phyloP scores from a whole-genome alignment of 164 flowering plant species.

The Tinospora cordifolia region DNA sequence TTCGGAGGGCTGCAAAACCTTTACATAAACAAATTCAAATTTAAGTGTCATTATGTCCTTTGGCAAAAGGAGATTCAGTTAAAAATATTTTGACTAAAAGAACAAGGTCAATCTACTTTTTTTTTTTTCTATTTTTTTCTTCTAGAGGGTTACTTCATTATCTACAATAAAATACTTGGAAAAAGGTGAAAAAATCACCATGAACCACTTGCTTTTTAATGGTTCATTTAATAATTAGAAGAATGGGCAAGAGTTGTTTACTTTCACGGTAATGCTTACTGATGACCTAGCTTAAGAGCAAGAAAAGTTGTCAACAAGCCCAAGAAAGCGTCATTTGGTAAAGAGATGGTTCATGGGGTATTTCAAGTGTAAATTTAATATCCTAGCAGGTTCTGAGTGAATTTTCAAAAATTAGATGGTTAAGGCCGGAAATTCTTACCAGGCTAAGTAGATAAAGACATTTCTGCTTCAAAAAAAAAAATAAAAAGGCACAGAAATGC shows the following conservation, averaged over 20 bases:
- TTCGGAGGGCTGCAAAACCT: slow-evolving; percentile 63
- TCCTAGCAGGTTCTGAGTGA: no score
- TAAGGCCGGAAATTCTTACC: not conserved
- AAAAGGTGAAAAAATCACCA: no score
- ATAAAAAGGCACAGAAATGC: slow-evolving; percentile 8
- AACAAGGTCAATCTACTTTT: no score
- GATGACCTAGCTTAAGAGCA: not conserved
- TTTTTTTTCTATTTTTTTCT: not conserved
- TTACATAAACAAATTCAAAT: not conserved
- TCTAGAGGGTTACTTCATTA: no score
- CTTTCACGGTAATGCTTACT: not conserved
- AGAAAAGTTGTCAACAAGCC: not conserved
- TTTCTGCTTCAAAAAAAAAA: no score
- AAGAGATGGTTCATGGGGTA: no score
- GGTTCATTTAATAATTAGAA: not conserved
- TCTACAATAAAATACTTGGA: no score
- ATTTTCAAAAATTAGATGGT: no score
- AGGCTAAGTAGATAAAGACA: not conserved
- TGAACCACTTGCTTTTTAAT: no score
- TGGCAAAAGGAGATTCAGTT: not conserved
- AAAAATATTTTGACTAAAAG: not conserved
- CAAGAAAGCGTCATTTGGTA: no score
- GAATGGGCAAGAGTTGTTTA: not conserved
- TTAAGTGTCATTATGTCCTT: not conserved
- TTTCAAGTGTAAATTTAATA: no score